Evolutionary conservation across 148 eudicot species (phyloP).

Genomic region (Cornus florida): DNA sequence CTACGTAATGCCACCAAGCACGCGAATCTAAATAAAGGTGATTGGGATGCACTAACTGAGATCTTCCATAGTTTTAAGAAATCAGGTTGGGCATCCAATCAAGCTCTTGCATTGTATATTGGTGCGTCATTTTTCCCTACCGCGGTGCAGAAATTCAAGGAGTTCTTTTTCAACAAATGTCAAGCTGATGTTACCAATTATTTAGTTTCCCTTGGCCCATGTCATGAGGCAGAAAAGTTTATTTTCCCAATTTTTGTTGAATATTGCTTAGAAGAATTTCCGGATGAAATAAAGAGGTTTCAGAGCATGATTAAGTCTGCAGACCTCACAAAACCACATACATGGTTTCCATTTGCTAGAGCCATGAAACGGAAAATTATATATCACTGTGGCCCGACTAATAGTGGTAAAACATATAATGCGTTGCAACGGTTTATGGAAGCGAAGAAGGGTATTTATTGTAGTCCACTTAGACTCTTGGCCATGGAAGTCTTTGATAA

Average conservation of each 20-base stretch:
- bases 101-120: constrained; percentile 84
- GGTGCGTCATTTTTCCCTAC: constrained; percentile 84
- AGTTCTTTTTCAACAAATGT: constrained; percentile 47
- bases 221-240: constrained; percentile 64
- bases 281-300: constrained; percentile 74
- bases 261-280: constrained; percentile 75
- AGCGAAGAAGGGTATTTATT: constrained; percentile 85
- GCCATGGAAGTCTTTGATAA: constrained; percentile 98
- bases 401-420: constrained; percentile 96
- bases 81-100: constrained; percentile 87
- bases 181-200: constrained; percentile 48
- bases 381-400: constrained; percentile 97
- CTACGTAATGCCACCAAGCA: constrained; percentile 39
- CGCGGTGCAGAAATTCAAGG: constrained; percentile 57
- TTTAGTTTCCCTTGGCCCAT: constrained; percentile 70
- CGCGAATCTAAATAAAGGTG: constrained; percentile 28
- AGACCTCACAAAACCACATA: constrained; percentile 85
- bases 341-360: constrained; percentile 98
- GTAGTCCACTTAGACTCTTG: constrained; percentile 95
- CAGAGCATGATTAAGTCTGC: constrained; percentile 75
- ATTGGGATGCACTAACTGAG: constrained; percentile 46
- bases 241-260: constrained; percentile 91
- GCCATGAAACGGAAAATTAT: constrained; percentile 94
- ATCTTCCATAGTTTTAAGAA: constrained; percentile 49
- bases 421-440: constrained; percentile 91